A percentile compares a stretch with the other conserved stretches of the same genome.
These are phyloP conservation scores for Piper longum DNA, from an alignment of 164 flowering plant species.

Conservation along the genomic window DNA sequence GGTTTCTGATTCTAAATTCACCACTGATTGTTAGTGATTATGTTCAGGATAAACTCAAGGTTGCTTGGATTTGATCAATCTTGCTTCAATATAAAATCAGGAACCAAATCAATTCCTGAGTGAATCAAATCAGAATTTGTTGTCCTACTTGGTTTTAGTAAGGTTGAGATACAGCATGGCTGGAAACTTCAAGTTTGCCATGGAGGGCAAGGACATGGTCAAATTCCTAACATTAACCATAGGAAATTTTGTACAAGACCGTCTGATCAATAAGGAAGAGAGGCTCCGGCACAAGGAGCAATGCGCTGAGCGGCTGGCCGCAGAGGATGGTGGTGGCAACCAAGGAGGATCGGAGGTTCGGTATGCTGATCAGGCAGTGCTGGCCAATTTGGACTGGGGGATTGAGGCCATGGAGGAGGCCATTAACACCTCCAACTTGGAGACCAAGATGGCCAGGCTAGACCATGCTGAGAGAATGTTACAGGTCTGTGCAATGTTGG, in stretches of 20 bases:
- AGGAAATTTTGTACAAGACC: constrained; percentile 46
- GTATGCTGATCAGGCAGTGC: constrained; percentile 68
- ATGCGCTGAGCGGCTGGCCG: constrained; percentile 72
- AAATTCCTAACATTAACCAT: constrained; percentile 31
- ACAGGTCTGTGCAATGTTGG: constrained; percentile 72
- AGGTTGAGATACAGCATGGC: constrained; percentile 11
- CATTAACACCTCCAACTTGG: constrained; percentile 46
- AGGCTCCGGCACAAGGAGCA: constrained; percentile 58
- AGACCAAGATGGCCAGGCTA: constrained; percentile 54
- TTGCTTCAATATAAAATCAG: not conserved
- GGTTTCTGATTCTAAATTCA: too few relatives aligned
- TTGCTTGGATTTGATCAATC: too few relatives aligned
- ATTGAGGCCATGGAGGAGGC: constrained; percentile 85
- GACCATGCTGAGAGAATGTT: constrained; percentile 73
- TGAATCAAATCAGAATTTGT: not conserved
- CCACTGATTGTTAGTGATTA: too few relatives aligned
- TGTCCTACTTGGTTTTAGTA: not conserved
- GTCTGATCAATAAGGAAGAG: constrained; percentile 36
- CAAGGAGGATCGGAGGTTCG: constrained; percentile 28
- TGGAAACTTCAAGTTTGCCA: constrained; percentile 28
- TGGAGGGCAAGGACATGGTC: constrained; percentile 48
- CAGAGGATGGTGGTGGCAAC: constrained; percentile 32
- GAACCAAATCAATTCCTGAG: not conserved
- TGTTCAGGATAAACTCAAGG: too few relatives aligned
- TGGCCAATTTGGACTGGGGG: constrained; percentile 80